A percentile compares a stretch with the other conserved stretches of the same genome.
Evolutionary conservation across 2,329 filamentous ascomycete genomes (phyloP).

Genomic region (Zymoseptoria crescenta): DNA sequence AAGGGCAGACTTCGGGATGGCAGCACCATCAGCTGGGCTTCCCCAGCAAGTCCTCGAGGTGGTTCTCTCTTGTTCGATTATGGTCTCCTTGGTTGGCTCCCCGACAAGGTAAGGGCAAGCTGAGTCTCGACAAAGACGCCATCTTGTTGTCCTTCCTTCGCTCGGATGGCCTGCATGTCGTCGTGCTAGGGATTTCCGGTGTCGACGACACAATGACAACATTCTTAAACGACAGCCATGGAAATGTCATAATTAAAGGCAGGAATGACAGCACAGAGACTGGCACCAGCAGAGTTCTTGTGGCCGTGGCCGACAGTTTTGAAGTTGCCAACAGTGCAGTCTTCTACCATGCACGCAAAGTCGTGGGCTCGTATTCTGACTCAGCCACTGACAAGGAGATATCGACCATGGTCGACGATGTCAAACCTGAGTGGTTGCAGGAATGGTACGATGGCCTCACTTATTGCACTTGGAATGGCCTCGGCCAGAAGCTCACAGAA

Average conservation of each 20-base stretch:
- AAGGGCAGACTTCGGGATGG: conserved; percentile 51
- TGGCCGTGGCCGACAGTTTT: conserved; percentile 63
- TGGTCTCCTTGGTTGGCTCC: conserved; percentile 83
- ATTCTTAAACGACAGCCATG: conserved; percentile 57
- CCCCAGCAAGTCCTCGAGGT: conserved; percentile 59
- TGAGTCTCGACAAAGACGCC: conserved; percentile 68
- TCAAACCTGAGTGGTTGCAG: conserved; percentile 61
- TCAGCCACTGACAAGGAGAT: conserved; percentile 39
- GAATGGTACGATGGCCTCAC: conserved; percentile 49
- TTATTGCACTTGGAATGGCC: conserved; percentile 88
- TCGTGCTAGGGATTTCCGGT: conserved; percentile 71
- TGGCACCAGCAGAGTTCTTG: conserved; percentile 55
- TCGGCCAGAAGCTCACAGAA: conserved; percentile 76
- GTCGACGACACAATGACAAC: conserved; percentile 61
- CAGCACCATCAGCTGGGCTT: conserved; percentile 53
- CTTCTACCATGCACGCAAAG: conserved; percentile 76
- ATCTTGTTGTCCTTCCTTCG: conserved; percentile 72
- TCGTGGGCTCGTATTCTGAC: conserved; percentile 44
- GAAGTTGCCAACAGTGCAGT: conserved; percentile 70
- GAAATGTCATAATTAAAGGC: conserved; percentile 60
- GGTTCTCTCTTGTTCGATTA: conserved; percentile 73
- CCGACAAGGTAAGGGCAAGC: conserved; percentile 63
- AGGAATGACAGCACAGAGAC: conserved; percentile 58
- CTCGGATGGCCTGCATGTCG: conserved; percentile 62
- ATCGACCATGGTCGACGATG: conserved; percentile 37